These are phyloP conservation scores for Paraleonurus japonicus DNA, from an alignment of 257 asterid species.

Conservation along the genomic window DNA sequence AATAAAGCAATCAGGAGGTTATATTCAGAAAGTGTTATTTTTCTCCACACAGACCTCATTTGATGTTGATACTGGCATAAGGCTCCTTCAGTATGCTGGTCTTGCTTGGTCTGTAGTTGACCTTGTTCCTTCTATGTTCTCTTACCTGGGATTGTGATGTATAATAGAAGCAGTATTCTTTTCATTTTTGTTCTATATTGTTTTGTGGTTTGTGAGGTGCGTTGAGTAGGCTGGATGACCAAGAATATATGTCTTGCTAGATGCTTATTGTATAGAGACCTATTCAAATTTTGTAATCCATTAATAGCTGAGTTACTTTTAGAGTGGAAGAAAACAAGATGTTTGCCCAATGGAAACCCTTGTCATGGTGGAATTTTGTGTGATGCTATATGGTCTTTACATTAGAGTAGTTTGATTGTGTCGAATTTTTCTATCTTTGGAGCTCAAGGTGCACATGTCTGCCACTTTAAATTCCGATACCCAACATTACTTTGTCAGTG, in stretches of 20 bases:
- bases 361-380: neutral
- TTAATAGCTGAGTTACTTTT: constrained; percentile 9
- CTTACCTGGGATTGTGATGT: constrained; percentile 61
- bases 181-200: neutral
- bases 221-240: constrained; percentile 5
- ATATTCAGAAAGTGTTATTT: constrained; percentile 55
- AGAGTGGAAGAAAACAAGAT: neutral
- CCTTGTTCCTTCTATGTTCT: constrained; percentile 83
- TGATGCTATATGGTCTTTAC: neutral
- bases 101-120: constrained; percentile 97
- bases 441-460: neutral
- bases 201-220: neutral
- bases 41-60: constrained; percentile 62
- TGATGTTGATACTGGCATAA: constrained; percentile 91
- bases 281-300: constrained; percentile 21
- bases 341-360: neutral
- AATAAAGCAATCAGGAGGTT: constrained; percentile 69
- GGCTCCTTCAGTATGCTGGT: constrained; percentile 92
- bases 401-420: neutral
- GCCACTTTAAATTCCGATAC: neutral
- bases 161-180: neutral
- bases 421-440: neutral
- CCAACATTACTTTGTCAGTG: neutral
- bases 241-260: constrained; percentile 19
- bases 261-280: constrained; percentile 31